These are phyloP conservation scores for Dictyostelium purpureum DNA, from an alignment of 78 protist genomes.

Conservation along the genomic window DNA sequence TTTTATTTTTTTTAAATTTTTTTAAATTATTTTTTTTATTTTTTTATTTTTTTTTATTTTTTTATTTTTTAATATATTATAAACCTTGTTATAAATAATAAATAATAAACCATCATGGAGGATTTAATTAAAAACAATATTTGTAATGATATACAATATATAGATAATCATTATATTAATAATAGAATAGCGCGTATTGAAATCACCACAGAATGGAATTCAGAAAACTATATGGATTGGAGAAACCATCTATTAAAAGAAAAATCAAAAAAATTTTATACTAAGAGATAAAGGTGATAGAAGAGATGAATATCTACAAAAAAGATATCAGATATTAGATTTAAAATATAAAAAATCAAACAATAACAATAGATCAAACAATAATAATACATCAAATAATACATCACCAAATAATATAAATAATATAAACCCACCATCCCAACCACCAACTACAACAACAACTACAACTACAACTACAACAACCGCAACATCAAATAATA, in stretches of 20 bases:
- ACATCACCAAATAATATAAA: background rate
- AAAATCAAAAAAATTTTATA: slow-evolving; percentile 32
- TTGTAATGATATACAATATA: background rate
- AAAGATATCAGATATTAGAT: slow-evolving; percentile 35
- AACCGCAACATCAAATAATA: background rate
- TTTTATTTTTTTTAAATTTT: background rate
- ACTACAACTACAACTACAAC: background rate
- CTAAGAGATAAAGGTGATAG: slow-evolving; percentile 48
- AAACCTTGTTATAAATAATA: background rate
- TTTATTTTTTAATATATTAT: background rate
- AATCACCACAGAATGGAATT: slow-evolving; percentile 52
- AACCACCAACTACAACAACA: background rate
- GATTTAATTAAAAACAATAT: slow-evolving; percentile 21
- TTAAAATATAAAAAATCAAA: slow-evolving; percentile 28
- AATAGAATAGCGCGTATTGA: slow-evolving; percentile 43
- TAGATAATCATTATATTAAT: slow-evolving; percentile 24
- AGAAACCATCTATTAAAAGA: slow-evolving; percentile 10
- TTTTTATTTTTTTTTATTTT: background rate
- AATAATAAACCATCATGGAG: slow-evolving; percentile 8
- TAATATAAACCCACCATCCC: background rate
- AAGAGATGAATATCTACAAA: slow-evolving; percentile 64
- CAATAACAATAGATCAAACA: background rate
- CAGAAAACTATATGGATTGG: background rate
- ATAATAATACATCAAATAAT: background rate
- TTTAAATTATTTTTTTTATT: background rate